A percentile compares a stretch with the other conserved stretches of the same genome.
phyloP scores from a whole-genome alignment of 2,329 filamentous ascomycete genomes.

The Talaromyces sp. region DNA sequence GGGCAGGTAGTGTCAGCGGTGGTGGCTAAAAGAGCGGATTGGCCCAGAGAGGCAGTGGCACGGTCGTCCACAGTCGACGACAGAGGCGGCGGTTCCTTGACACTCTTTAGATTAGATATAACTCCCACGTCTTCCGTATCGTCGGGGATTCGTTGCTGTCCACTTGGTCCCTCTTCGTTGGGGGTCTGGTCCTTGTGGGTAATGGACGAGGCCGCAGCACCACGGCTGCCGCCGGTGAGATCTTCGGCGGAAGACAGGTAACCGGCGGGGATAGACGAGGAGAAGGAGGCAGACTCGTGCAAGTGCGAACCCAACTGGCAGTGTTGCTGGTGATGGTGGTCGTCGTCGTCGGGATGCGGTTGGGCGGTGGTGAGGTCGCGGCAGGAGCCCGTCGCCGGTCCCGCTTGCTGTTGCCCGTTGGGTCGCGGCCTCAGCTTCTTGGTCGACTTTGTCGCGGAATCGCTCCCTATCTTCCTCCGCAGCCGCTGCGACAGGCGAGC shows the following conservation, averaged over 20 bases:
- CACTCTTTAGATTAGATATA: not conserved
- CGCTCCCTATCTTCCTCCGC: not conserved
- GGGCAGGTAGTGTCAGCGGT: not conserved
- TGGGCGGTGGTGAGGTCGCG: not conserved
- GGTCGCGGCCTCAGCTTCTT: not conserved
- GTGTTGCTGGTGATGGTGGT: not conserved
- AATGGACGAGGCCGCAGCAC: constrained; percentile 2
- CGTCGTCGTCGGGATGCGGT: not conserved
- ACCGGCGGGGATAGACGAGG: constrained; percentile 14
- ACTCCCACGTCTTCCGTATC: not conserved
- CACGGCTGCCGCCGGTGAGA: constrained; percentile 8
- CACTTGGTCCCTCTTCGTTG: not conserved
- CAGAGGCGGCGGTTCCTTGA: not conserved
- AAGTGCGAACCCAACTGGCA: not conserved
- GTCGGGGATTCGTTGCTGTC: not conserved
- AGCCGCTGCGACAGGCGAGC: not conserved
- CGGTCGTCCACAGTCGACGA: not conserved
- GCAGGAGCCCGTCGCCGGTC: not conserved
- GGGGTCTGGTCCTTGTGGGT: not conserved
- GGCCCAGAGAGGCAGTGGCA: not conserved
- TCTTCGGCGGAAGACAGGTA: constrained; percentile 16
- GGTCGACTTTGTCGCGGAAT: not conserved
- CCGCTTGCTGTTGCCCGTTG: not conserved
- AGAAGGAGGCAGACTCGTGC: constrained; percentile 6
- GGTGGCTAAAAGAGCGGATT: not conserved